Base-by-base conservation (phyloP, 768 basidiomycete genomes). In the Guyanaporus albipodus region DNA sequence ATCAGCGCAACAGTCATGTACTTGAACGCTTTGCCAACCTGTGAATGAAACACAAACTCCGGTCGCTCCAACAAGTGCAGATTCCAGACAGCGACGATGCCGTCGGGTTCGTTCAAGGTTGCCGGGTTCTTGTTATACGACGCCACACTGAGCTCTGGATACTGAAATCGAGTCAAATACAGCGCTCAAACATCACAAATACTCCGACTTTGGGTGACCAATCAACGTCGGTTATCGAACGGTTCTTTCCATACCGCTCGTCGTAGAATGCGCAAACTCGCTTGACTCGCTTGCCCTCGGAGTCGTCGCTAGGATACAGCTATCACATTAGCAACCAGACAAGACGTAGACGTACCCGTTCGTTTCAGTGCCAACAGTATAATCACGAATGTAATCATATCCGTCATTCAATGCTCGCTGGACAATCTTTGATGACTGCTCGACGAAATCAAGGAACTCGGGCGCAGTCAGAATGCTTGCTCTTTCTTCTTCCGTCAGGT, bases 61-160 rank as follows among this genome's bases (percentile, higher is more conserved):
- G 96, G 94, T 52, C 95, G 80, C 63, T 97, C 96, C 2, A 93
- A 74, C 4, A 98, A 71, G 63, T 98, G 96, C 28, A 96, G 71
- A 65, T 98, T 98, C 96, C 96, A 99, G 4, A 99, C 87, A 2
- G 91, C 90, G 21, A 95, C 96, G 43, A 98, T 85, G 8, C 96
- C 96, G 55, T 97, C 94, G 0, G 96, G 95, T 62, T 98, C 96
- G 56, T 96, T 94, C 37, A 92, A 66, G 0, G 92, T 89, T 4
- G 87, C 83, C 6, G 91, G 85, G 57, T 97, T 97, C 73, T 96
- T 97, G 74, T 98, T 99, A 63, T 99, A 99, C 4, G 96, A 88
- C 0, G 96, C 93, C 17, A 90, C 90, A 48, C 86, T 89, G 21
- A 99, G 79, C 67, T 99, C 96, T 7, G 93, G 95, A 59, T 91